These are phyloP conservation scores for Garcia nutans DNA, from an alignment of 345 rosid species.

Conservation along the genomic window DNA sequence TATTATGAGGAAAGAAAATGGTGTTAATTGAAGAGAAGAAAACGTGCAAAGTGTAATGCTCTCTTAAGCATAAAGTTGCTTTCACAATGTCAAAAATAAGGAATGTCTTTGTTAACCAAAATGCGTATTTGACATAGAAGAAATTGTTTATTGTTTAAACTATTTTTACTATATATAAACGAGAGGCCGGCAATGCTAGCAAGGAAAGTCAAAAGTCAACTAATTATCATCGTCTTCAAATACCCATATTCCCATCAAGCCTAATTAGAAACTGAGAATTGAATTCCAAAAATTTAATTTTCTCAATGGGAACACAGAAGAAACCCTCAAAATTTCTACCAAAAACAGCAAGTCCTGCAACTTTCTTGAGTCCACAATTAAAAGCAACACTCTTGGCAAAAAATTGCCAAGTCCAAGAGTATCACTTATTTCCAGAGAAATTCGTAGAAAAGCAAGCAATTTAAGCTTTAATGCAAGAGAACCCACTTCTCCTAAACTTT, in stretches of 20 bases:
- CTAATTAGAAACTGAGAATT: background rate
- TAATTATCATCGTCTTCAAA: background rate
- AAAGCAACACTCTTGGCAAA: background rate
- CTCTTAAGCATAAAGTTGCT: background rate
- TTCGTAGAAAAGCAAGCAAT: slow-evolving; percentile 27
- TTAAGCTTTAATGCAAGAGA: slow-evolving; percentile 40
- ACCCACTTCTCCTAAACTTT: slow-evolving; percentile 42
- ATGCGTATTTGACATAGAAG: background rate
- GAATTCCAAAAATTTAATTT: background rate
- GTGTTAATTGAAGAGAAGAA: background rate
- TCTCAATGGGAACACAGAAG: slow-evolving; percentile 15
- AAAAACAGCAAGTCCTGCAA: slow-evolving; percentile 22
- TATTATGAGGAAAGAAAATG: too few relatives aligned
- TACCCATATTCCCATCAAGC: background rate
- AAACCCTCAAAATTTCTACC: slow-evolving; percentile 24
- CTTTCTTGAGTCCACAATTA: slow-evolving; percentile 29
- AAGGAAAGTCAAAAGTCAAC: background rate
- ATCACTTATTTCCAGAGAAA: slow-evolving; percentile 36
- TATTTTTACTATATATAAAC: background rate
- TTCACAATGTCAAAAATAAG: background rate
- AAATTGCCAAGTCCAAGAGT: slow-evolving; percentile 4
- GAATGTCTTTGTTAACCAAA: background rate
- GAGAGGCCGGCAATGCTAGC: slow-evolving; percentile 8
- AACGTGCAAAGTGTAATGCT: background rate
- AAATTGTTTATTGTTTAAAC: background rate